Evolutionary conservation across 139 green algal genomes (phyloP), one percentile per base, ranked within the genome.

Genomic region (Coelastrella sp.): DNA sequence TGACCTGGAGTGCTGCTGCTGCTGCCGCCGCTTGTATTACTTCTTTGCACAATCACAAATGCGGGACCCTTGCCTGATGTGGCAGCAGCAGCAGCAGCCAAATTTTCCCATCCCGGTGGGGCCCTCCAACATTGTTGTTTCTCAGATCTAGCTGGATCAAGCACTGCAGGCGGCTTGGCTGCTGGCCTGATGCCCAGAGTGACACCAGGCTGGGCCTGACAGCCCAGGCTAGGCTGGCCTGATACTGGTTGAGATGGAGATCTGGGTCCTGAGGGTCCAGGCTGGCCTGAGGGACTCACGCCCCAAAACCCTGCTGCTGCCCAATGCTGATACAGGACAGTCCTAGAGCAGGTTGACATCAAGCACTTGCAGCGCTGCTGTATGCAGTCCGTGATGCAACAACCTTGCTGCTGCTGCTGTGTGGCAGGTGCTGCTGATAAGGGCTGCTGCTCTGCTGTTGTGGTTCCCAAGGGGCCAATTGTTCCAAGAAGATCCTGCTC

Each of bases 321-420:
- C 79, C 79, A 85, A 8, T 27, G 57, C 14, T 70, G 56, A n/a
- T 72, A 85, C 8, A 57, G 57, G 11, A 85, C 10, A 12, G 79
- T 19, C 57, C 79, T 68, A 15, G 79, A n/a, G 56, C 56, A 85
- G 15, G 17, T 24, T 76, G 68, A 76, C 19, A 11, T 76, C 3
- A 76, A 19, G 68, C 68, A 76, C 15, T 20, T 27, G 20, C 57
- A 61, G 7, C 14, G 79, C 56, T 70, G 56, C 57, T 85, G 79
- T 57, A 10, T 68, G 56, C 79, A 72, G 20, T 57, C 35, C 0
- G 4, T 14, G 24, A 8, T 81, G 27, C 56, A 9, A 61, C 15
- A 68, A 81, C 14, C 76, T 60, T 83, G 76, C 76, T 83, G 76
- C 79, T 66, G 24, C 75, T 82, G 75, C 75, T 82, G 25, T 24